Evolutionary conservation across 306 rosid species (phyloP), one percentile per base, ranked within the genome.

Genomic region (Chamaecrista fasciculata): DNA sequence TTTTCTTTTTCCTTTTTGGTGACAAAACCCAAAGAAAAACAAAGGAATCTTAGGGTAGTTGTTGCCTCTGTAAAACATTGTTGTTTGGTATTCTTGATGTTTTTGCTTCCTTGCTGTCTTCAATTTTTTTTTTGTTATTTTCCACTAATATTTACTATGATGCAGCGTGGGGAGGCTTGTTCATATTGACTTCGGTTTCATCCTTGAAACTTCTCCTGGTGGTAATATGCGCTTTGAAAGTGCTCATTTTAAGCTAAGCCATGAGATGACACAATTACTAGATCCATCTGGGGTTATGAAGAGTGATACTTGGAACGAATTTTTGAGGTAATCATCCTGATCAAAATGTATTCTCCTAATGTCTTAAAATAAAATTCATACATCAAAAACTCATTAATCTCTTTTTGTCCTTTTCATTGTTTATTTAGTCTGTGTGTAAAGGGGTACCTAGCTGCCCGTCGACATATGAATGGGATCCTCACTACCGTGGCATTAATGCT

Each of bases 231-330:
- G 65, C 6, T 59, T 59, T 43, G 99, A 94, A 81, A 94, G 97
- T 75, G 99, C 99, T 18, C 97, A 94, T 86, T 94, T 94, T 72
- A 94, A 94, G 86, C 87, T 94, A 70, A 94, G 99, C 89, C 99
- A 94, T 60, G 99, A 94, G 80, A 94, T 94, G 99, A 94, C 99
- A 57, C 99, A 94, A 78, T 78, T 90, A 64, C 86, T 94, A 73
- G 99, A 94, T 69, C 99, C 99, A 74, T 86, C 97, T 0, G 97
- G 97, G 44, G 44, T 34, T 34, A 59, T 59, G 65, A 59, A 59
- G 46, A 59, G 65, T 19, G 65, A 59, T 16, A 59, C 16, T 9
- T 59, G 65, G 65, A 89, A 67, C 84, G 96, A 83, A 42, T 94
- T 94, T 80, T 87, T 94, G 63, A 91, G 99, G 99, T 88, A 79